Evolutionary conservation across 352 stramenopile genomes (phyloP).

Genomic region (Blastocystis sp.): DNA sequence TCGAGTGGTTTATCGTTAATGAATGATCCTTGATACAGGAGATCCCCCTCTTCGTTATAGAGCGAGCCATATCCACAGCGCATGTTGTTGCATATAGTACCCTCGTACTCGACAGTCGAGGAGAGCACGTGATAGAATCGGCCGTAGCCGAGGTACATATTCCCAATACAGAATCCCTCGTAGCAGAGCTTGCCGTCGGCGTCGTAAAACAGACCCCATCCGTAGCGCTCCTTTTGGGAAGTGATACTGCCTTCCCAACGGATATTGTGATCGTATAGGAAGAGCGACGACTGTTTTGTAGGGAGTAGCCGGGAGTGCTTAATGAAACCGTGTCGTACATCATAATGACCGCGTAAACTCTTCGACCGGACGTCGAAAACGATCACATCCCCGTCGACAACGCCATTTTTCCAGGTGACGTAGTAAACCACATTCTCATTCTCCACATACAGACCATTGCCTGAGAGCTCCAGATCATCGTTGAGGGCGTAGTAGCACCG

Average conservation of each 20-base stretch:
- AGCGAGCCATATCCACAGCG: background rate
- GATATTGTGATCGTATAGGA: background rate
- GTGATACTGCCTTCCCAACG: background rate
- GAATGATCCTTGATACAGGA: background rate
- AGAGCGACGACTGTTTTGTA: background rate
- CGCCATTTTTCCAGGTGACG: background rate
- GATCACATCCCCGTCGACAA: background rate
- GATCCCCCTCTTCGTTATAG: background rate
- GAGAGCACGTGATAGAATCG: background rate
- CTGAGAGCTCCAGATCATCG: background rate
- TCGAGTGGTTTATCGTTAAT: background rate
- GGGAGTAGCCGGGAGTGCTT: background rate
- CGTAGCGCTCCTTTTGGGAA: background rate
- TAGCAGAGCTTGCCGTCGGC: background rate
- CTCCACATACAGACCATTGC: background rate
- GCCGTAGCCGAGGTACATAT: background rate
- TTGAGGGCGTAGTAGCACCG: background rate
- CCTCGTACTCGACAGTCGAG: background rate
- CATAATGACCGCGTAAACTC: background rate
- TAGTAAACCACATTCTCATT: background rate
- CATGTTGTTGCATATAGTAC: background rate
- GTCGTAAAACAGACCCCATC: constrained; percentile 45
- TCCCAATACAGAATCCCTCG: constrained; percentile 12
- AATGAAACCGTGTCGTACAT: background rate
- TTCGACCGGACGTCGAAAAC: background rate